Base-by-base conservation (phyloP, 495 filamentous ascomycete species). In the Tricharina praecox region DNA sequence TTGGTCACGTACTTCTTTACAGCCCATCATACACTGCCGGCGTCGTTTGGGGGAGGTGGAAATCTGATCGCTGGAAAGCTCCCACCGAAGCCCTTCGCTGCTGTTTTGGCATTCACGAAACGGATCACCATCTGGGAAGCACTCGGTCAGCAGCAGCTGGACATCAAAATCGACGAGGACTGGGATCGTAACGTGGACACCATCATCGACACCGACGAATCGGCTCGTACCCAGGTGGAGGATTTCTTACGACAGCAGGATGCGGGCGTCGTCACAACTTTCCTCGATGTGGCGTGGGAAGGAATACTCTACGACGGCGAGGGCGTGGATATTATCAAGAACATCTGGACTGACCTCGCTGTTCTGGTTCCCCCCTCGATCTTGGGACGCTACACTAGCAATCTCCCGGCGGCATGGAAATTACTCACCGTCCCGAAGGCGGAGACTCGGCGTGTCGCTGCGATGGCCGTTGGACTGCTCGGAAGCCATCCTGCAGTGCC, bases 161-260 rank as follows among this genome's bases (percentile, higher is more conserved):
- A 62, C 3, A 60, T 80, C 15, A 72, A 71, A 7, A 65, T 85
- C 28, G 79, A 92, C 51, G 73, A 79, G 46, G 82, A 88, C 41
- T 95, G 88, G 88, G 85, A 87, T 50, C 68, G 76, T 20, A 79
- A 79, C 60, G 64, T 94, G 3, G 82, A 85, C 53, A 70, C 75
- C 11, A 63, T 78, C 0, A 67, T 86, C 16, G 68, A 76, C 10
- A 78, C 77, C 3, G 76, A 84, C 56, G 68, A 75, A 34, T 61
- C 67, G 30, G 74, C 70, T 5, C 74, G 84, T 19, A 49, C 64
- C 15, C 68, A 68, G 1, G 66, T 93, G 9, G 74, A 68, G 53
- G 51, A 54, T 43, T 72, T 75, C 51, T 66, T 79, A 25, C 50
- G 53, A 11, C 46, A 48, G 7, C 54, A 59, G 26, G 36, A 51